These are phyloP conservation scores for Neurospora sp. DNA, from an alignment of 495 filamentous ascomycete species.

Conservation along the genomic window DNA sequence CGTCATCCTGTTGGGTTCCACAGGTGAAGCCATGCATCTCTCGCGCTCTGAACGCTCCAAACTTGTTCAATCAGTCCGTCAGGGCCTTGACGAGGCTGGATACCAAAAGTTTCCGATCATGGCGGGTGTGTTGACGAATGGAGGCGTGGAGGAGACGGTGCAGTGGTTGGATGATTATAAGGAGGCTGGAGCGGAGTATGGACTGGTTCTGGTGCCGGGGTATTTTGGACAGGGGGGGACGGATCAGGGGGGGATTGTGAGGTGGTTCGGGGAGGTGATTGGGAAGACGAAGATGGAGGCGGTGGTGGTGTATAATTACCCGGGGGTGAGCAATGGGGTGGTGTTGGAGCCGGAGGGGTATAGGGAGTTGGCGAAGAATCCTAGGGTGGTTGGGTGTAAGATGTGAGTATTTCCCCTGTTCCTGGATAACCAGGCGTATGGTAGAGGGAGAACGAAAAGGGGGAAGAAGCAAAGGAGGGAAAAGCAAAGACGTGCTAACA, in stretches of 20 bases:
- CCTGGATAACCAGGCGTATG: too few species aligned
- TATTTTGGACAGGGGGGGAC: conserved; percentile 38
- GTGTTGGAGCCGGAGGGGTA: conserved; percentile 45
- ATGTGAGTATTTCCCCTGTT: conserved; percentile 23
- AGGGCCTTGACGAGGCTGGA: conserved; percentile 44
- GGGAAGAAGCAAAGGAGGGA: neutral
- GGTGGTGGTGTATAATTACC: conserved; percentile 55
- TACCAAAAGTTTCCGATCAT: conserved; percentile 48
- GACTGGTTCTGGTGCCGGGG: conserved; percentile 46
- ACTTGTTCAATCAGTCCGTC: conserved; percentile 43
- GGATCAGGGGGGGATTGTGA: conserved; percentile 38
- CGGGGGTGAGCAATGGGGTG: conserved; percentile 53
- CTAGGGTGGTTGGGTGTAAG: conserved; percentile 57
- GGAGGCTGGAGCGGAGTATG: conserved; percentile 53
- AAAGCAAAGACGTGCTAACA: neutral
- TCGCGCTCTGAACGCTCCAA: conserved; percentile 46
- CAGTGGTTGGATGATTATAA: conserved; percentile 45
- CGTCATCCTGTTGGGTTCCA: conserved; percentile 56
- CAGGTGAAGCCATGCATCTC: conserved; percentile 59
- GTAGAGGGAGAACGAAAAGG: neutral
- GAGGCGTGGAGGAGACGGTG: conserved; percentile 51
- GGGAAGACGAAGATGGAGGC: conserved; percentile 18
- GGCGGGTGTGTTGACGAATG: conserved; percentile 54
- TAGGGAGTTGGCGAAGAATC: conserved; percentile 40
- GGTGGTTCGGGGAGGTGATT: conserved; percentile 46